phyloP scores from a whole-genome alignment of 768 basidiomycete species.

The Rhizopogon vesiculosus region DNA sequence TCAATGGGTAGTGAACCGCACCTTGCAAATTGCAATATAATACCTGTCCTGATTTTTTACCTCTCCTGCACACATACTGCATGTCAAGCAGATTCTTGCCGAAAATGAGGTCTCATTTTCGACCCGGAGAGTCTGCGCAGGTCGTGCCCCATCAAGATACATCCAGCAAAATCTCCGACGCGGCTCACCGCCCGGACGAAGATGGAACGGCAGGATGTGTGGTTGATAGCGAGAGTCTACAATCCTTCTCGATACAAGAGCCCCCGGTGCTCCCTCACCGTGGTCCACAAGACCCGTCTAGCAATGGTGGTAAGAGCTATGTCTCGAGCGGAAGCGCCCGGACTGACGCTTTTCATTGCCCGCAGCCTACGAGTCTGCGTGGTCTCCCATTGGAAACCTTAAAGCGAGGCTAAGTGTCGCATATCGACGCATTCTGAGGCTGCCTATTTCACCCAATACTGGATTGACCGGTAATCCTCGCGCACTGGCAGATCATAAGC shows the following conservation, averaged over 20 bases:
- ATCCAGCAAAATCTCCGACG: constrained; percentile 10
- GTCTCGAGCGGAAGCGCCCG: background rate
- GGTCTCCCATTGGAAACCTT: constrained; percentile 10
- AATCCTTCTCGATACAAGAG: background rate
- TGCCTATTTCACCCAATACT: constrained; percentile 11
- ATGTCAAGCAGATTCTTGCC: constrained; percentile 22
- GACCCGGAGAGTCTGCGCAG: background rate
- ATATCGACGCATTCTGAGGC: constrained; percentile 18
- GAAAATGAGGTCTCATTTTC: constrained; percentile 18
- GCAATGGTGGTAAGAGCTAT: background rate
- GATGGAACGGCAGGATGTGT: background rate
- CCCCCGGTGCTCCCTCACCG: background rate
- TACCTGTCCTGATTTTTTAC: background rate
- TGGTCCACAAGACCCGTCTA: background rate
- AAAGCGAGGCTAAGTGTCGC: constrained; percentile 16
- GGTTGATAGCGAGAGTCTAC: background rate
- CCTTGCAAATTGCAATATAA: background rate
- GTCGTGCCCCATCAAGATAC: background rate
- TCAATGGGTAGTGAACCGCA: background rate
- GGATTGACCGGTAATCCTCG: constrained; percentile 20
- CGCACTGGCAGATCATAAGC: constrained; percentile 6
- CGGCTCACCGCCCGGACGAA: constrained; percentile 15
- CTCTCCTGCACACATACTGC: constrained; percentile 3
- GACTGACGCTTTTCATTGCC: background rate
- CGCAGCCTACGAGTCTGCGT: background rate